Base-by-base conservation (phyloP, 148 eudicot species). In the Rhododendron mucronatum region DNA sequence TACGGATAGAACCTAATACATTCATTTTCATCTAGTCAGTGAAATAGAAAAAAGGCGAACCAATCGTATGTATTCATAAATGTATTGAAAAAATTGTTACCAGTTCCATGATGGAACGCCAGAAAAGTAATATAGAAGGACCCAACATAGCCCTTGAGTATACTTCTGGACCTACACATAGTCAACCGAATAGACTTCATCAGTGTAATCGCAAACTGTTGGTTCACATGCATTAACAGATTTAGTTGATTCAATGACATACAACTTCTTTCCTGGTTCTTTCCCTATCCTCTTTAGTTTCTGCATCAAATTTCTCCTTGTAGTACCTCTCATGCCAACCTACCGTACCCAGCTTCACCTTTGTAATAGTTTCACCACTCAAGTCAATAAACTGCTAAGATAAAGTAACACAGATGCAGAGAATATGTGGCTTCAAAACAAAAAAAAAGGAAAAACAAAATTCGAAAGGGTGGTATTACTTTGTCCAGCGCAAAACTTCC, bases 51-150 rank as follows among this genome's bases (percentile, higher is more conserved):
- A 41, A 10, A 59, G 61, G 55, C 59, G 13, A 16, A 15, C 4
- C 23, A 44, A n/a, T n/a, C n/a, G n/a, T n/a, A n/a, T n/a, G n/a
- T n/a, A 12, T 45, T 16, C 78, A 4, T 45, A 7, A 13, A 3
- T 76, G 57, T 13, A 26, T 0, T 26, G 21, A 7, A 37, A 30
- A 3, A 82, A 12, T 8, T 21, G 23, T 82, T 87, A 90, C 91
- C 92, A 91, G 0, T 82, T 88, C 91, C 91, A 89, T 0, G 92
- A 93, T 7, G 94, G 93, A 73, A 92, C 93, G 48, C 89, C 93
- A 2, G 90, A 88, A 53, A 80, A 86, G 39, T 80, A 86, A 45
- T 86, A 86, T 1, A 47, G 37, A 48, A 86, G 79, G 18, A 89
- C 89, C 93, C 86, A 88, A 63, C 92, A 87, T 9, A 95, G 90